Evolutionary conservation across 345 rosid species (phyloP).

Genomic region (Bruguiera gymnorhiza): DNA sequence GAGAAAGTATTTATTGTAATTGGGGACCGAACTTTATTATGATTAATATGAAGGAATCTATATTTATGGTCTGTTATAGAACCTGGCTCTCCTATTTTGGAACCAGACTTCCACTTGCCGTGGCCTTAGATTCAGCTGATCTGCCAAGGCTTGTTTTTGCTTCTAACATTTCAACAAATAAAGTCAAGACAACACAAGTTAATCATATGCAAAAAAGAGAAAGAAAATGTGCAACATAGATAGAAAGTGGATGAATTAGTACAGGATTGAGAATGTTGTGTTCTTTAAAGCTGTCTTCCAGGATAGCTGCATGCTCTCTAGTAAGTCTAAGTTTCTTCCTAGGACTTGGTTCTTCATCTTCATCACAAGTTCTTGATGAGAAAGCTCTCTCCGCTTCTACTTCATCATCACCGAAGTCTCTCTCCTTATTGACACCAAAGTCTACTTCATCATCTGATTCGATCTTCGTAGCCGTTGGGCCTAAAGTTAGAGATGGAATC

Average conservation of each 20-base stretch:
- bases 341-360: constrained; percentile 48
- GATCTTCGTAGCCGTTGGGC: too few species aligned
- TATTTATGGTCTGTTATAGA: not conserved
- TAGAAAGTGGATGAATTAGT: constrained; percentile 10
- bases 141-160: constrained; percentile 61
- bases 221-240: not conserved
- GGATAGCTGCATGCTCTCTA: constrained; percentile 39
- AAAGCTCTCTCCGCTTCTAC: constrained; percentile 25
- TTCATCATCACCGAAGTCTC: too few species aligned
- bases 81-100: constrained; percentile 99
- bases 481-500: too few species aligned
- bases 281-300: constrained; percentile 51
- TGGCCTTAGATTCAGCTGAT: constrained; percentile 76
- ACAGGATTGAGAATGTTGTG: constrained; percentile 60
- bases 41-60: too few species aligned
- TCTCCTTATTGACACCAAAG: too few species aligned
- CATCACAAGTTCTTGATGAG: constrained; percentile 37
- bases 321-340: constrained; percentile 57
- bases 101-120: constrained; percentile 99
- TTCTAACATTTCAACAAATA: constrained; percentile 34
- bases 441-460: not conserved
- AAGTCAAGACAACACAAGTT: not conserved
- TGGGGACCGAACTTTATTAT: not conserved
- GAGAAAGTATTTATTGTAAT: not conserved
- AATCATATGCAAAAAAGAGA: not conserved